Evolutionary conservation across 192 early-diverging fungal species (phyloP).

Genomic region (Entomortierella chlamydospora): DNA sequence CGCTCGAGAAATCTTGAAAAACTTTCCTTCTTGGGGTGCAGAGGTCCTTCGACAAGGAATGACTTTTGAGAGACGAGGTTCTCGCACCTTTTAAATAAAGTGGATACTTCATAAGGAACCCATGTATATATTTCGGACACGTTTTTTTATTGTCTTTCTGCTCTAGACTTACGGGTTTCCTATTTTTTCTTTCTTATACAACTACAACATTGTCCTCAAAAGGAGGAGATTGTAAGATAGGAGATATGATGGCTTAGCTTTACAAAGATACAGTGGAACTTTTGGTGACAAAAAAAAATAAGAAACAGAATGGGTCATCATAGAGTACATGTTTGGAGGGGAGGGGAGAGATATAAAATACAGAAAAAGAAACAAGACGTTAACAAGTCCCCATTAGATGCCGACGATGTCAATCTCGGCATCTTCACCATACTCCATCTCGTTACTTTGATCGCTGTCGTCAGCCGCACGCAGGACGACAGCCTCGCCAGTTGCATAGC

Average conservation of each 20-base stretch:
- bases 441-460: background rate
- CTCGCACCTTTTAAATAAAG: background rate
- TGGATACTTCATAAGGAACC: background rate
- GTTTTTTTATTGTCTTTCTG: background rate
- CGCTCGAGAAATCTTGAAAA: conserved; percentile 4
- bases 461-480: conserved; percentile 12
- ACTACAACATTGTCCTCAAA: background rate
- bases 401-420: conserved; percentile 50
- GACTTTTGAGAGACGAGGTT: background rate
- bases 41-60: background rate
- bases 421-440: conserved; percentile 45
- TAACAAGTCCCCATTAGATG: conserved; percentile 11
- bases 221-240: background rate
- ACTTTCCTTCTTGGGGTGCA: conserved; percentile 8
- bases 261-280: background rate
- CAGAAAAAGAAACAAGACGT: background rate
- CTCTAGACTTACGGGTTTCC: conserved; percentile 13
- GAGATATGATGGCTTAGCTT: background rate
- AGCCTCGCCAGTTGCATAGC: background rate
- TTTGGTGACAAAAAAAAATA: conserved; percentile 2
- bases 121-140: too few relatives aligned
- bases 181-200: conserved; percentile 10
- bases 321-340: conserved; percentile 2
- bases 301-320: conserved; percentile 3
- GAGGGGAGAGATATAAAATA: background rate